A percentile compares a stretch with the other conserved stretches of the same genome.
phyloP scores from a whole-genome alignment of 306 rosid genomes.

The Gleditsia sinensis region DNA sequence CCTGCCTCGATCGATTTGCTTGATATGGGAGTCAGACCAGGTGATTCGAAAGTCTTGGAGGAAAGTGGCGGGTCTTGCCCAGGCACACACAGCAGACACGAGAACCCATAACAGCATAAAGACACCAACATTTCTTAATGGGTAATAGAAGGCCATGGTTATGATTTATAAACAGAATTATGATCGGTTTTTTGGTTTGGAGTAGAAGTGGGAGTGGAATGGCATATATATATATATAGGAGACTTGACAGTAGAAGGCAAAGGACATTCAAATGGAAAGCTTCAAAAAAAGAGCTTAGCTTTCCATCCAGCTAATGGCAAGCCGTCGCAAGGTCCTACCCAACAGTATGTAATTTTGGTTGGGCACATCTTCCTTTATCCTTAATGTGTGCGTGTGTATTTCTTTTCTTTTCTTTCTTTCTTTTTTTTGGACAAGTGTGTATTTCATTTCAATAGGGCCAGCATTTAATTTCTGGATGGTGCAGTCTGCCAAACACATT shows the following conservation, averaged over 20 bases:
- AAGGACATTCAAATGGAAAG: constrained; percentile 32
- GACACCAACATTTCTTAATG: constrained; percentile 25
- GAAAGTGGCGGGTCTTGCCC: constrained; percentile 78
- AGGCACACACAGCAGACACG: constrained; percentile 35
- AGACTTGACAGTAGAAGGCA: neutral
- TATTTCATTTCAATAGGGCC: neutral
- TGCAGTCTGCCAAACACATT: constrained; percentile 4
- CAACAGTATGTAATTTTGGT: constrained; percentile 30
- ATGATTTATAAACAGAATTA: neutral
- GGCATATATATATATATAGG: constrained; percentile 37
- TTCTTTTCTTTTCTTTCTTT: too few relatives aligned
- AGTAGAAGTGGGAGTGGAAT: neutral
- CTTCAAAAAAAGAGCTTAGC: constrained; percentile 39
- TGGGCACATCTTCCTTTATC: constrained; percentile 4
- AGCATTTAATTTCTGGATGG: neutral
- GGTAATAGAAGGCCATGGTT: constrained; percentile 35
- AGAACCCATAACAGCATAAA: constrained; percentile 39
- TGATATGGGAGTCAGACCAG: constrained; percentile 80
- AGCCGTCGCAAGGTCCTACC: constrained; percentile 65
- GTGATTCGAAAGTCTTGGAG: constrained; percentile 67
- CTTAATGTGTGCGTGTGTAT: constrained; percentile 33
- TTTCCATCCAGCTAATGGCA: constrained; percentile 81
- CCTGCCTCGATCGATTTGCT: constrained; percentile 75
- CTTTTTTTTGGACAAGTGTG: too few relatives aligned
- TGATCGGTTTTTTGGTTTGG: constrained; percentile 14